These are phyloP conservation scores for Tuber magnatum DNA, from an alignment of 495 filamentous ascomycete species.

Conservation along the genomic window DNA sequence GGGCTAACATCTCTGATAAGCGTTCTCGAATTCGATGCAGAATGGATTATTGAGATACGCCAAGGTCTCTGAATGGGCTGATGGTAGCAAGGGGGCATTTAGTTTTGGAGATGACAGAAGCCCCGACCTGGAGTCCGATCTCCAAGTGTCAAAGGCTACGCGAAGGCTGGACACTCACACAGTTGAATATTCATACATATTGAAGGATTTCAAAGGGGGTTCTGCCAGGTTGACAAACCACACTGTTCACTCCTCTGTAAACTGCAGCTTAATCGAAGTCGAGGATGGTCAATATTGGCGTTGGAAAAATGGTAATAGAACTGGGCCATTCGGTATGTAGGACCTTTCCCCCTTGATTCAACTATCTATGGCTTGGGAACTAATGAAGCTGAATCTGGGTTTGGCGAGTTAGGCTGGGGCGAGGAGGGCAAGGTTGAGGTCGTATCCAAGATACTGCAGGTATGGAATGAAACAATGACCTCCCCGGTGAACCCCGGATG, in stretches of 20 bases:
- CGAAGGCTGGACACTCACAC: not conserved
- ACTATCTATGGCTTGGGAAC: not conserved
- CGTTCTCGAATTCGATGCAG: not conserved
- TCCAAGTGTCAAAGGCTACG: not conserved
- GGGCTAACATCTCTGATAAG: not conserved
- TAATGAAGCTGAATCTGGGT: not conserved
- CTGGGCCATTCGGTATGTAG: not conserved
- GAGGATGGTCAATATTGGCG: not conserved
- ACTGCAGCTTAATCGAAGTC: not conserved
- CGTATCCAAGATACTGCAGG: not conserved
- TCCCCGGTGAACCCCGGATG: not conserved
- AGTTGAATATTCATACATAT: not conserved
- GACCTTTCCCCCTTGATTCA: not conserved
- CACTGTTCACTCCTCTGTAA: not conserved
- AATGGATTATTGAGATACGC: not conserved
- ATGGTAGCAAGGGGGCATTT: accelerated
- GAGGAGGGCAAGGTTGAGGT: not conserved
- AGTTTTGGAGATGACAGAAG: not conserved
- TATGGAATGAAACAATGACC: not conserved
- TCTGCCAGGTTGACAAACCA: not conserved
- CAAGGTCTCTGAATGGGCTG: not conserved
- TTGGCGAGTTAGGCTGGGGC: not conserved
- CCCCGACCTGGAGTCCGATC: not conserved
- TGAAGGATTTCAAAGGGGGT: not conserved
- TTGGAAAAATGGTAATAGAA: not conserved